phyloP scores from a whole-genome alignment of 2,329 filamentous ascomycete genomes.

The Fusarium sp. region DNA sequence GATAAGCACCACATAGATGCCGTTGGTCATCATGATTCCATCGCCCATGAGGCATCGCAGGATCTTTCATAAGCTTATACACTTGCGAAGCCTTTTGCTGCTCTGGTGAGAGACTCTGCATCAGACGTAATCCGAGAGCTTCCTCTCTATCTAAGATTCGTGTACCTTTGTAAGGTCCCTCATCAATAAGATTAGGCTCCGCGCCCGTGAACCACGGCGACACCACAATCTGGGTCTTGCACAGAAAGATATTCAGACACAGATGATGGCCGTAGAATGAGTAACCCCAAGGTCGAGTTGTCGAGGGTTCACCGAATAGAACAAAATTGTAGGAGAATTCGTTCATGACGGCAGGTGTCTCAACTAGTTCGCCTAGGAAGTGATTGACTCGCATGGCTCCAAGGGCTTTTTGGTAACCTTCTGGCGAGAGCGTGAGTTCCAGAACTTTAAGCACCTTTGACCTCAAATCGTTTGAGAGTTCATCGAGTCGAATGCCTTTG shows the following conservation, averaged over 20 bases:
- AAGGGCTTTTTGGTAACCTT: slow-evolving; percentile 76
- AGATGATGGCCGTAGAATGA: slow-evolving; percentile 83
- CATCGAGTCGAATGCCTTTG: slow-evolving; percentile 77
- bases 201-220: slow-evolving; percentile 83
- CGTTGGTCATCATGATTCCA: slow-evolving; percentile 87
- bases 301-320: slow-evolving; percentile 71
- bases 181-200: slow-evolving; percentile 79
- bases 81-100: slow-evolving; percentile 61
- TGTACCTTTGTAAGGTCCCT: slow-evolving; percentile 69
- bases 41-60: slow-evolving; percentile 70
- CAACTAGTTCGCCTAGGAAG: slow-evolving; percentile 75
- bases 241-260: slow-evolving; percentile 76
- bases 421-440: slow-evolving; percentile 67
- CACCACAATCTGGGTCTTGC: slow-evolving; percentile 70
- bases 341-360: slow-evolving; percentile 72
- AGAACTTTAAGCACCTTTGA: not conserved
- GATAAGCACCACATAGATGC: slow-evolving; percentile 79
- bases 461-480: slow-evolving; percentile 45
- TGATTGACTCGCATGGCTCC: slow-evolving; percentile 78
- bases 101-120: slow-evolving; percentile 66
- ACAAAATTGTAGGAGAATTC: slow-evolving; percentile 80
- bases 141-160: slow-evolving; percentile 74
- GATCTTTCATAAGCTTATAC: slow-evolving; percentile 69
- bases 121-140: slow-evolving; percentile 69
- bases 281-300: slow-evolving; percentile 71